Conservation (phyloP, 148 eudicot genomes). For the Oxyria digyna region DNA sequence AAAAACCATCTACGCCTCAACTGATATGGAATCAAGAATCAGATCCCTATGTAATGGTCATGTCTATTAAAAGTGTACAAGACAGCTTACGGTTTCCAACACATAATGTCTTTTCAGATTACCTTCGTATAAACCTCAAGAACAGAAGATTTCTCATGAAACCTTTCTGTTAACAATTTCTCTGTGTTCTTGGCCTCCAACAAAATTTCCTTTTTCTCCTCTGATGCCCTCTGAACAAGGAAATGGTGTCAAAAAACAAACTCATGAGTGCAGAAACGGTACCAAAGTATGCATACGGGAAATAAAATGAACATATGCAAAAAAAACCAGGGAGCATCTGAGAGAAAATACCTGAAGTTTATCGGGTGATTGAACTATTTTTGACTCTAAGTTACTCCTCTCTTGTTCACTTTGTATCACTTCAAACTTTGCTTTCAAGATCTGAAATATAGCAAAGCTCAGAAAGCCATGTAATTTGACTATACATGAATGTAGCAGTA, state of each 20-base stretch:
- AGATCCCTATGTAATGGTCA: background rate
- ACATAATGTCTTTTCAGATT: slow-evolving; percentile 9
- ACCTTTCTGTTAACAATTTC: slow-evolving; percentile 49
- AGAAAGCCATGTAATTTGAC: background rate
- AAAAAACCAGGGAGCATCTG: background rate
- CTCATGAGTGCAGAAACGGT: background rate
- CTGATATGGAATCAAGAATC: background rate
- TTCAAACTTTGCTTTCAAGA: slow-evolving; percentile 63
- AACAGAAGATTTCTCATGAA: slow-evolving; percentile 52
- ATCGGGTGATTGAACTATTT: slow-evolving; percentile 89
- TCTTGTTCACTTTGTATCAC: slow-evolving; percentile 75
- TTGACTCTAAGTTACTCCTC: slow-evolving; percentile 62
- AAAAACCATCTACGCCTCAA: background rate
- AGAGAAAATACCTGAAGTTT: slow-evolving; percentile 60
- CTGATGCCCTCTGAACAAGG: slow-evolving; percentile 53
- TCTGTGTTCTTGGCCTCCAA: slow-evolving; percentile 71
- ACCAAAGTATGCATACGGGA: background rate
- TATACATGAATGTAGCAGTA: background rate
- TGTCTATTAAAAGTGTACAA: background rate
- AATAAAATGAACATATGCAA: background rate
- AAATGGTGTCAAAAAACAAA: background rate
- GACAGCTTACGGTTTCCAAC: background rate
- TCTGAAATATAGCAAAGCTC: slow-evolving; percentile 24
- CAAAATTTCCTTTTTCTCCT: slow-evolving; percentile 58
- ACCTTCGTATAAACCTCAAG: slow-evolving; percentile 84